Evolutionary conservation across 108 stramenopile genomes (phyloP).

Genomic region (Cyclotella cryptica): DNA sequence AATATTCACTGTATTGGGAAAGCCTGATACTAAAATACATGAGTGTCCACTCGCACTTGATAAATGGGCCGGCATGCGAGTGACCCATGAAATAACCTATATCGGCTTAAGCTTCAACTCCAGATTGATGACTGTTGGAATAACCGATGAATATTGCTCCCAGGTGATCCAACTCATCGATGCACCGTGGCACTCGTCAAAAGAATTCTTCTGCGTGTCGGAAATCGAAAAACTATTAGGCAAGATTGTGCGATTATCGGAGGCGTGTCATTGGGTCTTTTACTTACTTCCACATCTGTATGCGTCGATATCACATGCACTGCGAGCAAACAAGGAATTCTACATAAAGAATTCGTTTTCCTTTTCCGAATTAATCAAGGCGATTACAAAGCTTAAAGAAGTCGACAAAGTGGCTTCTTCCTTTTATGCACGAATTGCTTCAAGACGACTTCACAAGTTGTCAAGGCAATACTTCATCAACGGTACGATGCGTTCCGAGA

Average conservation of each 20-base stretch:
- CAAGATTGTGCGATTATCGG: constrained; percentile 17
- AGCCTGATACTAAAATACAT: background rate
- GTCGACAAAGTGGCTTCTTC: background rate
- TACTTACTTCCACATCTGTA: too few relatives aligned
- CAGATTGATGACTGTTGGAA: background rate
- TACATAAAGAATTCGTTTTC: background rate
- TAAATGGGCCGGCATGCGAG: constrained; percentile 11
- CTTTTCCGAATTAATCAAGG: background rate
- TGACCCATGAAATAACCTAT: background rate
- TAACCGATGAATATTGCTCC: constrained; percentile 7
- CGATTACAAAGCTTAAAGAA: constrained; percentile 1
- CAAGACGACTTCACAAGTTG: constrained; percentile 1
- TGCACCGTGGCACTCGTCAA: background rate
- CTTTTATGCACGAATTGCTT: background rate
- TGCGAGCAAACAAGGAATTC: constrained; percentile 8
- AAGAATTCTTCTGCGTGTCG: background rate
- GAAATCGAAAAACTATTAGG: constrained; percentile 10
- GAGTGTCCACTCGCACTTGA: too few relatives aligned
- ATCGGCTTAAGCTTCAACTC: background rate
- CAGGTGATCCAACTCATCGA: constrained; percentile 4
- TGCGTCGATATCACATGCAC: constrained; percentile 21
- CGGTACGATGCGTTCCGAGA: constrained; percentile 16
- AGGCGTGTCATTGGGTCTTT: too few relatives aligned
- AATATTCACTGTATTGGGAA: constrained; percentile 32
- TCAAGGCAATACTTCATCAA: constrained; percentile 11